phyloP scores from a whole-genome alignment of 768 basidiomycete genomes.

The Leccinum disarticulatum region DNA sequence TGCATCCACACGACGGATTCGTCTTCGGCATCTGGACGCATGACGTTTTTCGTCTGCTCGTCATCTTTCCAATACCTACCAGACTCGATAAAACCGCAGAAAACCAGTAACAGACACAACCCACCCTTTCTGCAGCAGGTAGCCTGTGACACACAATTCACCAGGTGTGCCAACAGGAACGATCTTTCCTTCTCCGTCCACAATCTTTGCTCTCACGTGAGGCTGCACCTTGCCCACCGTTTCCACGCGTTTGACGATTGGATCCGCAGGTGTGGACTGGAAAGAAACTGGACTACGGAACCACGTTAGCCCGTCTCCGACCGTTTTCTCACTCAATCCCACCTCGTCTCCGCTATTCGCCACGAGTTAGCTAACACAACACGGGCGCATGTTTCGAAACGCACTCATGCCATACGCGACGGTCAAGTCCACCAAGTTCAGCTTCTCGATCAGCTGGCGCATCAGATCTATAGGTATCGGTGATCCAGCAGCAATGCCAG shows the following conservation, averaged over 20 bases:
- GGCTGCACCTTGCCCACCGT: slow-evolving; percentile 78
- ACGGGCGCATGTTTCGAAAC: slow-evolving; percentile 24
- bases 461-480: slow-evolving; percentile 79
- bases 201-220: slow-evolving; percentile 74
- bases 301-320: slow-evolving; percentile 1
- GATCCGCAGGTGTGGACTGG: slow-evolving; percentile 70
- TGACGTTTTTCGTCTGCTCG: slow-evolving; percentile 60
- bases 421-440: slow-evolving; percentile 71
- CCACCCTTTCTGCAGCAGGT: slow-evolving; percentile 78
- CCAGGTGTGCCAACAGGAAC: slow-evolving; percentile 76
- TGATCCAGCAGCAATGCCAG: slow-evolving; percentile 81
- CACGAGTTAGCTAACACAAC: not conserved
- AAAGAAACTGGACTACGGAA: slow-evolving; percentile 72
- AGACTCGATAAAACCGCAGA: slow-evolving; percentile 1
- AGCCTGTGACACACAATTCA: slow-evolving; percentile 73
- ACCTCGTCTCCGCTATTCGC: slow-evolving; percentile 71
- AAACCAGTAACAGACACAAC: not conserved
- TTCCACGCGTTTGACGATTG: slow-evolving; percentile 72
- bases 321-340: not conserved
- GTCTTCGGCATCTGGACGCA: slow-evolving; percentile 50
- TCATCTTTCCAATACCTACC: slow-evolving; percentile 75
- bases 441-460: slow-evolving; percentile 62
- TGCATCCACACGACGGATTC: slow-evolving; percentile 74
- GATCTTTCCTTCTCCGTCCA: slow-evolving; percentile 55
- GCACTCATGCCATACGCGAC: slow-evolving; percentile 87